These are phyloP conservation scores for Alternaria brassicicola DNA, from an alignment of 2,329 filamentous ascomycete species.

Conservation along the genomic window DNA sequence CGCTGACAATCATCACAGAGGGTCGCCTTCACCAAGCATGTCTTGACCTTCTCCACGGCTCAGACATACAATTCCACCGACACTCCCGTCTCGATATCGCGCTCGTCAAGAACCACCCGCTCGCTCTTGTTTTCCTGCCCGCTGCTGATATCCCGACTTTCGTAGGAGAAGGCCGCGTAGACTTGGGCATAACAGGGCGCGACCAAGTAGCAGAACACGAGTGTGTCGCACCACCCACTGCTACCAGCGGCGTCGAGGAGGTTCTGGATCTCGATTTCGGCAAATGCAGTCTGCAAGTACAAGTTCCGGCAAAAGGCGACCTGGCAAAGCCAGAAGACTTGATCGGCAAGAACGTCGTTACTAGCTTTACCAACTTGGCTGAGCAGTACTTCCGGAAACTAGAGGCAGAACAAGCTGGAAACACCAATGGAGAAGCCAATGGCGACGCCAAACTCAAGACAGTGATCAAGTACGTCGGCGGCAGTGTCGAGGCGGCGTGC, in stretches of 20 bases:
- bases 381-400: constrained; percentile 82
- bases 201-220: constrained; percentile 94
- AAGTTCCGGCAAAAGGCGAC: constrained; percentile 84
- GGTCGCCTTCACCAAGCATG: constrained; percentile 87
- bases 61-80: constrained; percentile 94
- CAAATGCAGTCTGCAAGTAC: constrained; percentile 91
- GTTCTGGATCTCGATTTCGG: constrained; percentile 92
- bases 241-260: constrained; percentile 70
- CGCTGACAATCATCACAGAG: constrained; percentile 62
- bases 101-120: constrained; percentile 93
- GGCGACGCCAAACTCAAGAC: constrained; percentile 70
- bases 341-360: constrained; percentile 90
- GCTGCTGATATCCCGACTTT: constrained; percentile 98
- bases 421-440: constrained; percentile 43
- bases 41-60: constrained; percentile 88
- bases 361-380: constrained; percentile 88
- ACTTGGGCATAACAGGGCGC: constrained; percentile 91
- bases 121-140: constrained; percentile 95
- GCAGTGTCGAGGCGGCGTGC: constrained; percentile 96
- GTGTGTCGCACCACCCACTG: constrained; percentile 60
- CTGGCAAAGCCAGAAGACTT: constrained; percentile 75
- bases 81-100: constrained; percentile 96
- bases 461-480: constrained; percentile 91
- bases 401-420: constrained; percentile 60
- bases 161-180: constrained; percentile 90